These are phyloP conservation scores for Saccharomycodes ludwigii DNA, from an alignment of 805 yeast genomes.

Conservation along the genomic window DNA sequence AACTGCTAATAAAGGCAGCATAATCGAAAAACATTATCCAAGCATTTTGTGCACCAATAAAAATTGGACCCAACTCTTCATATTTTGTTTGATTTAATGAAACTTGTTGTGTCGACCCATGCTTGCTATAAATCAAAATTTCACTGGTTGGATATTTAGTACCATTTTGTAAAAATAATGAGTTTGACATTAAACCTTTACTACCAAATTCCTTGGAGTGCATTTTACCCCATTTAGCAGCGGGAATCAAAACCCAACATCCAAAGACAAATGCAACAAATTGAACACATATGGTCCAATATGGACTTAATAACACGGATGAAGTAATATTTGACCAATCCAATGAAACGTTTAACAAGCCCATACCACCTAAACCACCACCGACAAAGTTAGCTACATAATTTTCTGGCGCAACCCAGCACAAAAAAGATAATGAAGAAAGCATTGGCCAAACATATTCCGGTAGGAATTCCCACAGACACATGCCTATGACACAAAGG, in stretches of 20 bases:
- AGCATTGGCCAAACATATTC: conserved; percentile 36
- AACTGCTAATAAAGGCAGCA: conserved; percentile 38
- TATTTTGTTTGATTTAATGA: conserved; percentile 34
- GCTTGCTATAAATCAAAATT: conserved; percentile 25
- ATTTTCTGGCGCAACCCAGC: conserved; percentile 37
- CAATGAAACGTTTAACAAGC: conserved; percentile 33
- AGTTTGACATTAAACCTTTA: conserved; percentile 37
- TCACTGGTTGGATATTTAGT: conserved; percentile 29
- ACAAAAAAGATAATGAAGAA: conserved; percentile 35
- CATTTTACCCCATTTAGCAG: conserved; percentile 32
- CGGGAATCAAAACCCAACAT: conserved; percentile 38
- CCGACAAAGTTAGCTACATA: conserved; percentile 32
- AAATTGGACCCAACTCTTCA: conserved; percentile 31
- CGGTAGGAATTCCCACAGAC: conserved; percentile 38
- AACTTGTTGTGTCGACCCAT: conserved; percentile 10
- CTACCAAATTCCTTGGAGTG: conserved; percentile 11
- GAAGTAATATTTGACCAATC: conserved; percentile 46
- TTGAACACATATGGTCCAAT: conserved; percentile 39
- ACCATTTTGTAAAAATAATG: conserved; percentile 28
- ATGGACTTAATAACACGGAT: conserved; percentile 36
- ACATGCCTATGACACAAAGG: conserved; percentile 23
- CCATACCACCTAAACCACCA: conserved; percentile 43
- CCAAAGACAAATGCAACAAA: conserved; percentile 33
- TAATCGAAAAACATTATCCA: conserved; percentile 42
- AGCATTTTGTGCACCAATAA: conserved; percentile 35